Evolutionary conservation across 2,329 filamentous ascomycete species (phyloP).

Genomic region (Daldinia eschscholtzii): DNA sequence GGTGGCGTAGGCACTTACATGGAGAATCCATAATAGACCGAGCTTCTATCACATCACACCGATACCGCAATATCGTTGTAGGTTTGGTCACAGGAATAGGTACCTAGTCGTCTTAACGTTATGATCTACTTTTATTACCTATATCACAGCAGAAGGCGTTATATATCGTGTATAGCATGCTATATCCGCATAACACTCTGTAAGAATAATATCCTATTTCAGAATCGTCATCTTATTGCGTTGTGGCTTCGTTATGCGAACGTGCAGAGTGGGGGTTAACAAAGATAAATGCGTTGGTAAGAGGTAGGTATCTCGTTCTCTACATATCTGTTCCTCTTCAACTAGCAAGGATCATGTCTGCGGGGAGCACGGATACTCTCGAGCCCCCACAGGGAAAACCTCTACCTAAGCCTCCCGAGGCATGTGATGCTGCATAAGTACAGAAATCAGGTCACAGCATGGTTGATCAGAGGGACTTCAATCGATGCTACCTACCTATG

Average conservation of each 20-base stretch:
- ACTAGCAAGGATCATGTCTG: background rate
- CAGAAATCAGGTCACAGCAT: constrained; percentile 25
- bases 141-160: background rate
- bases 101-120: constrained; percentile 1
- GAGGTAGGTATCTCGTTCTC: background rate
- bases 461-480: constrained; percentile 10
- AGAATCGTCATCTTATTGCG: background rate
- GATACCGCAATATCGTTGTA: constrained; percentile 18
- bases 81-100: constrained; percentile 1
- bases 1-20: constrained; percentile 11
- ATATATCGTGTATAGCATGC: constrained; percentile 1
- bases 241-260: constrained; percentile 21
- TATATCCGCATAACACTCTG: background rate
- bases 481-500: constrained; percentile 15
- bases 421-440: constrained; percentile 24
- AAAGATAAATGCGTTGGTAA: constrained; percentile 2
- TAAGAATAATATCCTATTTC: constrained; percentile 2
- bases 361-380: constrained; percentile 1
- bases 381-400: background rate
- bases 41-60: constrained; percentile 36
- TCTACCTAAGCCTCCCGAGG: constrained; percentile 4
- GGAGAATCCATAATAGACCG: constrained; percentile 10
- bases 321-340: background rate
- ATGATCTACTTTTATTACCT: constrained; percentile 22
- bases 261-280: constrained; percentile 28